These are phyloP conservation scores for Podospora australis DNA, from an alignment of 495 filamentous ascomycete species.

Conservation along the genomic window DNA sequence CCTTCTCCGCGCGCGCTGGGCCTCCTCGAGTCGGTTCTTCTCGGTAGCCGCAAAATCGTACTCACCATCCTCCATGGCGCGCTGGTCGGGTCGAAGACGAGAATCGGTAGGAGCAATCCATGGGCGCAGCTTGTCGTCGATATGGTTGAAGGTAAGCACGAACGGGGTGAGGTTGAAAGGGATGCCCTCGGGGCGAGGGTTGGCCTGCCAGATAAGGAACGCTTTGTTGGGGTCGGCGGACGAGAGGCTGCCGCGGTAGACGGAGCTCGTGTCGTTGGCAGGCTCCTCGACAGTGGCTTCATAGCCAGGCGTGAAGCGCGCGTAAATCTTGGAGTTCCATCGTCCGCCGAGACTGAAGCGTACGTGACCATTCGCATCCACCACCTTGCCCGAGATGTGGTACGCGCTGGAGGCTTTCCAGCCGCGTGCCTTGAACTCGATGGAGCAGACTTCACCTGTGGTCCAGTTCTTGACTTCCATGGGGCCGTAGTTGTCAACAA, in stretches of 20 bases:
- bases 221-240: conserved; percentile 58
- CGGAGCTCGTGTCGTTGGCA: conserved; percentile 38
- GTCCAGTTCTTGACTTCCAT: conserved; percentile 98
- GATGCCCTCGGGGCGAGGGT: conserved; percentile 71
- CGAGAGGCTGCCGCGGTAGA: conserved; percentile 36
- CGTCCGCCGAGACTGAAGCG: conserved; percentile 85
- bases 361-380: conserved; percentile 64
- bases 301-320: conserved; percentile 84
- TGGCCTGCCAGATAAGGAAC: conserved; percentile 86
- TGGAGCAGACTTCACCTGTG: conserved; percentile 80
- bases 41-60: conserved; percentile 89
- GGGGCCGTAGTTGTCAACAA: conserved; percentile 95
- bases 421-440: conserved; percentile 92
- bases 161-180: conserved; percentile 98
- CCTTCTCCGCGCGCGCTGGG: conserved; percentile 71
- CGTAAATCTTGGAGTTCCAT: conserved; percentile 98
- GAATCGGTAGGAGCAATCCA: conserved; percentile 89
- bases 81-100: conserved; percentile 81
- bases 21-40: conserved; percentile 94
- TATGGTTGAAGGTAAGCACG: conserved; percentile 84
- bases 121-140: conserved; percentile 65
- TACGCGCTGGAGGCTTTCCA: conserved; percentile 91
- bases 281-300: conserved; percentile 62
- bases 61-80: conserved; percentile 97
- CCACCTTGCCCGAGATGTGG: conserved; percentile 76